A percentile compares a stretch with the other conserved stretches of the same genome.
Conservation (phyloP, 1,284 basidiomycete species). For the Pseudozyma thailandica region DNA sequence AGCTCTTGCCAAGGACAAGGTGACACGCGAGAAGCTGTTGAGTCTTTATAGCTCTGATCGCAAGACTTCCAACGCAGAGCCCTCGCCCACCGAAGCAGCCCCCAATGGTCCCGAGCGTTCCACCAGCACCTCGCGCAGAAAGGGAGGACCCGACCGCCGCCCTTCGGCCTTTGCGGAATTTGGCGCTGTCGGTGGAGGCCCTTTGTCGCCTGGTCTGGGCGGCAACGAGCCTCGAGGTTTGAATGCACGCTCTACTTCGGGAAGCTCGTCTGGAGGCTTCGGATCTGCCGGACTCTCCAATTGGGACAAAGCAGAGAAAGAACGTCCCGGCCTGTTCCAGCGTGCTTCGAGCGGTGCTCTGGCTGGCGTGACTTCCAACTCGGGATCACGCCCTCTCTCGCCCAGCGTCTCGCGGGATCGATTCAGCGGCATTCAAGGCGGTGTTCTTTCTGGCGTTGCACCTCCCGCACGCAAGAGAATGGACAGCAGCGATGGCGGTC, state of each 20-base stretch:
- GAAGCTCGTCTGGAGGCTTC: slow-evolving; percentile 31
- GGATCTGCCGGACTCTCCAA: slow-evolving; percentile 29
- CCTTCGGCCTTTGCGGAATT: slow-evolving; percentile 36
- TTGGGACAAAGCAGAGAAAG: slow-evolving; percentile 46
- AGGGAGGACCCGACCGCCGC: slow-evolving; percentile 34
- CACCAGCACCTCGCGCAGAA: slow-evolving; percentile 41
- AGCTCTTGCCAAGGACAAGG: slow-evolving; percentile 40
- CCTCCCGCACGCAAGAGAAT: slow-evolving; percentile 54
- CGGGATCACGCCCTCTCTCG: slow-evolving; percentile 38
- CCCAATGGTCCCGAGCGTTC: slow-evolving; percentile 30
- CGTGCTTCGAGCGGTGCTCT: slow-evolving; percentile 45
- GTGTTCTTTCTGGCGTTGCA: slow-evolving; percentile 56
- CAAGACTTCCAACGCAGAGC: slow-evolving; percentile 29
- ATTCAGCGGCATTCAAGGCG: slow-evolving; percentile 58
- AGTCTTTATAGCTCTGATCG: slow-evolving; percentile 59
- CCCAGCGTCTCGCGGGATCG: slow-evolving; percentile 52
- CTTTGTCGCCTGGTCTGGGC: slow-evolving; percentile 27
- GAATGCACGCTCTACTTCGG: slow-evolving; percentile 50
- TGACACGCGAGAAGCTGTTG: slow-evolving; percentile 49
- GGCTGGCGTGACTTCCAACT: slow-evolving; percentile 24
- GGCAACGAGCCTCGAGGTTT: slow-evolving; percentile 48
- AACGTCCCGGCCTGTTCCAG: slow-evolving; percentile 57
- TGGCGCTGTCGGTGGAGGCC: slow-evolving; percentile 27
- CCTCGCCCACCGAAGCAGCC: slow-evolving; percentile 27
- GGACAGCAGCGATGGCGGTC: slow-evolving; percentile 48